These are phyloP conservation scores for Penicillium coprophilum DNA, from an alignment of 495 filamentous ascomycete genomes.

Conservation along the genomic window DNA sequence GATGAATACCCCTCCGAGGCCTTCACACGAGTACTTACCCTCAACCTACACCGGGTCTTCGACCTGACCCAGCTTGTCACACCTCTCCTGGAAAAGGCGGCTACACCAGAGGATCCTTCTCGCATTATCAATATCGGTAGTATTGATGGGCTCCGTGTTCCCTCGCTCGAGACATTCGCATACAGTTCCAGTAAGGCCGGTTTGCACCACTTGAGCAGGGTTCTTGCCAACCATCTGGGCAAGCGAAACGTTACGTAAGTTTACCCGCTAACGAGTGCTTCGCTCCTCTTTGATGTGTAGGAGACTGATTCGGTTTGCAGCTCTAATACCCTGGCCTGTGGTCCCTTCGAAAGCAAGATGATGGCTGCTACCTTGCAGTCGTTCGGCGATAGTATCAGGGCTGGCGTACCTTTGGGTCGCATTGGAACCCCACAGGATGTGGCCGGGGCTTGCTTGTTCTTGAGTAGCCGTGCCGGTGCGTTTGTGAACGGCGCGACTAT, in stretches of 20 bases:
- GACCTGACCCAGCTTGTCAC: constrained; percentile 72
- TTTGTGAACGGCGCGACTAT: constrained; percentile 80
- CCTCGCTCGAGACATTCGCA: constrained; percentile 70
- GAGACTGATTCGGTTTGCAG: constrained; percentile 22
- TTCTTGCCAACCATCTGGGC: constrained; percentile 69
- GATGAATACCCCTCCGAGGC: constrained; percentile 67
- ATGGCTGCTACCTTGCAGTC: constrained; percentile 68
- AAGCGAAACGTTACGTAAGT: constrained; percentile 65
- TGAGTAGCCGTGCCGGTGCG: constrained; percentile 67
- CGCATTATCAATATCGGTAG: constrained; percentile 77
- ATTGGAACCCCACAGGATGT: constrained; percentile 73
- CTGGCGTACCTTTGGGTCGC: constrained; percentile 64
- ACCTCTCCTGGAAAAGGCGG: constrained; percentile 63
- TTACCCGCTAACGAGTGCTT: background rate
- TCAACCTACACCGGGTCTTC: constrained; percentile 80
- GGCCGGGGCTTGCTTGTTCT: constrained; percentile 72
- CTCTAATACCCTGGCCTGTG: constrained; percentile 70
- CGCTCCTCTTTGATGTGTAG: background rate
- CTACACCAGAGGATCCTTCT: constrained; percentile 49
- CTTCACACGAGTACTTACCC: constrained; percentile 70
- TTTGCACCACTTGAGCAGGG: constrained; percentile 68
- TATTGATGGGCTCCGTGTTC: constrained; percentile 66
- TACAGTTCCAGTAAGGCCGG: constrained; percentile 77
- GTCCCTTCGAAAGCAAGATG: constrained; percentile 82
- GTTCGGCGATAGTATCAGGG: constrained; percentile 61